Conservation (phyloP, 106 monocot species). For the Dendrobium huoshanense region DNA sequence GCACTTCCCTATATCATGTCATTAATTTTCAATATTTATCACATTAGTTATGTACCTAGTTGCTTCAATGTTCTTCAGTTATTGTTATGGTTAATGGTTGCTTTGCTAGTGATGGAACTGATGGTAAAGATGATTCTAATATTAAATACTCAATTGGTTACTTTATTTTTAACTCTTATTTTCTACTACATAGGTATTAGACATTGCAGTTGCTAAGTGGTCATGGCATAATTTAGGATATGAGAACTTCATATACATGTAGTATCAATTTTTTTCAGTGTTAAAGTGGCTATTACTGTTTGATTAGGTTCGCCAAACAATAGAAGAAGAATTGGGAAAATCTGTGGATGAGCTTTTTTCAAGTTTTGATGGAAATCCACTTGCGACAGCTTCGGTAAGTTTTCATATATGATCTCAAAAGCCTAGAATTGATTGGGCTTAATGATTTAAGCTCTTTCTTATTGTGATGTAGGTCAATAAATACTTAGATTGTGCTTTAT, state of each 20-base stretch:
- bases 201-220: neutral
- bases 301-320: constrained; percentile 69
- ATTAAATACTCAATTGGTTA: neutral
- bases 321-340: constrained; percentile 68
- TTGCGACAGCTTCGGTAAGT: constrained; percentile 97
- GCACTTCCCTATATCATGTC: neutral
- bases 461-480: neutral
- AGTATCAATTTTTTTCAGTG: neutral
- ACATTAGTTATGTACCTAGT: neutral
- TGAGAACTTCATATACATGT: neutral
- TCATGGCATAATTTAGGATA: neutral
- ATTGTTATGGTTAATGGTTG: neutral
- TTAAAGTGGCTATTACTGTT: constrained; percentile 5
- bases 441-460: neutral
- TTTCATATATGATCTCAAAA: neutral
- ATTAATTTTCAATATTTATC: neutral
- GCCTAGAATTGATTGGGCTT: neutral
- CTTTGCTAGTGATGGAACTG: neutral
- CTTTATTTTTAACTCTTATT: neutral
- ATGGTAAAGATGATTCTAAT: neutral
- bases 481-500: neutral
- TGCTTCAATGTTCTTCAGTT: neutral
- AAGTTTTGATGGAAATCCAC: constrained; percentile 60
- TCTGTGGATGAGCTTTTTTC: constrained; percentile 62
- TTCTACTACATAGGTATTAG: neutral